Evolutionary conservation across 352 stramenopile genomes (phyloP), one percentile per base, ranked within the genome.

Genomic region (Phytophthora brassicae): DNA sequence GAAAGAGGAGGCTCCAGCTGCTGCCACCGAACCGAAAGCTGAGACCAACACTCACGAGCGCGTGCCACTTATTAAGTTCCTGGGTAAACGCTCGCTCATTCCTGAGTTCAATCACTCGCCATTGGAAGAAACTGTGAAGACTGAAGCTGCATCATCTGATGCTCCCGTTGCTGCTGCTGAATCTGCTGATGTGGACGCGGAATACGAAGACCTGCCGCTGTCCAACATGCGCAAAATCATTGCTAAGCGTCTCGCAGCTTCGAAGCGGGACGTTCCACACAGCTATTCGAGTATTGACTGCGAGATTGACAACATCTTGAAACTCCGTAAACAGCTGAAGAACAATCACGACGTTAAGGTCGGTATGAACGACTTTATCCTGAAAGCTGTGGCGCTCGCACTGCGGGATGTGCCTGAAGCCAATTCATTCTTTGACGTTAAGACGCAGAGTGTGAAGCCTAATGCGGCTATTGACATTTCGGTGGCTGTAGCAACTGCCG

Each of bases 181-280:
- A 9, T 4, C 13, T 1, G 35, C 35, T 4, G 2, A 41, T 20
- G 53, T 56, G 4, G 64, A 77, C 45, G 76, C 72, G 28, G 64
- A 77, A 44, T 98, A 81, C 68, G 81, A 85, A 19, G 91, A 98
- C 70, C 72, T 94, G 24, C 75, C 92, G 42, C 81, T 96, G 29
- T 96, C 79, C 56, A 97, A 97, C 76, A 99, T 99, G 95, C 88
- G 97, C 58, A 99, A 99, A 79, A 94, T 99, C 64, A 99, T 99
- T 66, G 96, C 97, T 24, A 96, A 97, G 67, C 94, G 98, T 20
- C 81, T 99, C 22, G 97, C 96, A 4, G 92, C 98, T 69, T 98
- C 91, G 55, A 99, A 99, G 84, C 76, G 88, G 33, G 88, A 89
- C 9, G 95, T 99, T 48, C 97, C 98, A 24, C 97, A 99, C 79